Conservation (phyloP, 2,329 filamentous ascomycete species). For the Botrytis tulipae region DNA sequence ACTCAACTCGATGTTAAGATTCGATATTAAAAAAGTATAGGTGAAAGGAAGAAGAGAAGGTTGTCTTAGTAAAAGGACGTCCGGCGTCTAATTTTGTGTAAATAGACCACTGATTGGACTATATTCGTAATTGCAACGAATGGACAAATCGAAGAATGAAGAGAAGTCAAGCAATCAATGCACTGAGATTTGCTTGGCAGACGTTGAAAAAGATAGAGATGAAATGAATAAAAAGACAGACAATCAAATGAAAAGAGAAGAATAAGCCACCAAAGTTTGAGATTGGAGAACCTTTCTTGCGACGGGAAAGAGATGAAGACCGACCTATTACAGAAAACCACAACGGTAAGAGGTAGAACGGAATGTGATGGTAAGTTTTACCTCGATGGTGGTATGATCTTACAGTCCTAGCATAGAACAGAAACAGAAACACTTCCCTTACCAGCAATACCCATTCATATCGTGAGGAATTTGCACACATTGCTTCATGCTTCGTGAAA, state of each 20-base stretch:
- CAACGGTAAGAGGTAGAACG: neutral
- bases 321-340: neutral
- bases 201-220: neutral
- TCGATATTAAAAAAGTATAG: neutral
- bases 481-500: constrained; percentile 9
- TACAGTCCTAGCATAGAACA: constrained; percentile 1
- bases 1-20: neutral
- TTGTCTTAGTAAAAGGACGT: constrained; percentile 30
- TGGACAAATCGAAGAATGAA: neutral
- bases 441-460: neutral
- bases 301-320: neutral
- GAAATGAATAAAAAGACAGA: neutral
- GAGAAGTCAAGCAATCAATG: neutral
- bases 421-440: constrained; percentile 15
- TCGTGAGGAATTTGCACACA: neutral
- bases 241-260: neutral
- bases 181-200: neutral
- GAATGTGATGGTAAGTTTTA: neutral
- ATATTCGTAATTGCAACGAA: neutral
- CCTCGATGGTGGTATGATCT: neutral
- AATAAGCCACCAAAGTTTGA: neutral
- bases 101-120: neutral
- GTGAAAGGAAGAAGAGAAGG: neutral
- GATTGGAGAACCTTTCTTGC: neutral
- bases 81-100: constrained; percentile 33